Base-by-base conservation (phyloP, 2,329 filamentous ascomycete species). In the Fusarium compactum region DNA sequence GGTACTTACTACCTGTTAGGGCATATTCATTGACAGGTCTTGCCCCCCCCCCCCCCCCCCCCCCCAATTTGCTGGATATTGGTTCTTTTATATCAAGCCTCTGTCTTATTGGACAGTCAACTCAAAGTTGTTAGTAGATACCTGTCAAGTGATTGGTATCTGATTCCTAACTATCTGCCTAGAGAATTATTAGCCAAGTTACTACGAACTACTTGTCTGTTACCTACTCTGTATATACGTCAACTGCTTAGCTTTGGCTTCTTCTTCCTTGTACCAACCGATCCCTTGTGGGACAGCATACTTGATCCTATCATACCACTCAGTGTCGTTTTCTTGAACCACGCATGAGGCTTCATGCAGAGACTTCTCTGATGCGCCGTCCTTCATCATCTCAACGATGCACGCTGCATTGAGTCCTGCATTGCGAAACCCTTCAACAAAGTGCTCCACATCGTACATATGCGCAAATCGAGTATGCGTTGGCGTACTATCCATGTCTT, bases 391-490 rank as follows among this genome's bases (percentile, higher is more conserved):
- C 18, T 72, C 70, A 27, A 70, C 61, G 32, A 73, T 46, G 34
- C 62, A 72, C 25, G 67, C 72, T 25, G 55, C 53, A 43, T 64
- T 74, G 32, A 74, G 61, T 43, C 48, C 69, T 47, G 54, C 50
- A 38, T 64, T 73, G 66, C 65, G 58, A 48, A 74, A 69, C 51
- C 60, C 69, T 48, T 62, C 58, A 41, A 74, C 66, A 46, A 62
- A 61, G 44, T 53, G 59, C 24, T 74, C 58, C 45, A 73, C 68
- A 61, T 74, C 68, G 51, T 73, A 71, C 54, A 73, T 64, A 61
- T 62, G 55, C 43, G 65, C 60, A 18, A 74, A 63, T 43, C 72
- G 65, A 55, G 60, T 61, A 59, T 74, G 72, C 22, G 72, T 74
- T n/a, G 72, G 72, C 30, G 65, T 56, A 41, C 48, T 53, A 27